Evolutionary conservation across 805 yeast species (phyloP).

Genomic region (Blastobotrys attinorum): DNA sequence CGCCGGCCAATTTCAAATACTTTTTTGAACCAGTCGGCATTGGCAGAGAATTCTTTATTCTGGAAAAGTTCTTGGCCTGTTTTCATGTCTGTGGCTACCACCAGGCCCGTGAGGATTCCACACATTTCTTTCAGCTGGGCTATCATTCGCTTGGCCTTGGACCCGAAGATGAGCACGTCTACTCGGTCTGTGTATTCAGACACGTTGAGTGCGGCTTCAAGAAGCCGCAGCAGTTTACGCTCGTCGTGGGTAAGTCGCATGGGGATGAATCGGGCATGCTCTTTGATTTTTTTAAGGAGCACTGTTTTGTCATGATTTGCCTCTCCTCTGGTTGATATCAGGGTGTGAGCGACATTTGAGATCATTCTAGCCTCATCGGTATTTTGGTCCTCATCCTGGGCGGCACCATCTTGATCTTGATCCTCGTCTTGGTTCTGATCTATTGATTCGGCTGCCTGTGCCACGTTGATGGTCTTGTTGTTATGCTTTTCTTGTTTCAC

Average conservation of each 20-base stretch:
- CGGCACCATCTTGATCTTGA: slow-evolving; percentile 12
- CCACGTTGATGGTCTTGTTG: slow-evolving; percentile 15
- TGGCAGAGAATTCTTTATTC: slow-evolving; percentile 58
- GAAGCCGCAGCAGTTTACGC: slow-evolving; percentile 54
- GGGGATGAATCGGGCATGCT: slow-evolving; percentile 49
- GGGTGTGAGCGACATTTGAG: slow-evolving; percentile 8
- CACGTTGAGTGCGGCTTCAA: slow-evolving; percentile 72
- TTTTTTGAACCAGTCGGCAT: slow-evolving; percentile 71
- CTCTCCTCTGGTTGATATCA: slow-evolving; percentile 15
- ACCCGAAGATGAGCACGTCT: slow-evolving; percentile 57
- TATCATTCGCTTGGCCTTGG: slow-evolving; percentile 64
- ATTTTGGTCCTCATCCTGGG: slow-evolving; percentile 8
- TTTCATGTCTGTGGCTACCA: slow-evolving; percentile 69
- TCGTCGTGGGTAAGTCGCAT: slow-evolving; percentile 61
- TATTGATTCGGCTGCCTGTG: slow-evolving; percentile 8
- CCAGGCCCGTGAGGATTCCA: slow-evolving; percentile 69
- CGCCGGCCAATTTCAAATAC: slow-evolving; percentile 86
- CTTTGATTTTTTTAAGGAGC: slow-evolving; percentile 25
- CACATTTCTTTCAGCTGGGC: slow-evolving; percentile 69
- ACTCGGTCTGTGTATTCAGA: slow-evolving; percentile 76
- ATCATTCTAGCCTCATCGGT: slow-evolving; percentile 3
- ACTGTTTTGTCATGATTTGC: slow-evolving; percentile 10
- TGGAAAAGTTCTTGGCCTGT: slow-evolving; percentile 57
- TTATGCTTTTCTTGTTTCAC: slow-evolving; percentile 9
- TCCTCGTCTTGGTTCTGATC: slow-evolving; percentile 6